These are phyloP conservation scores for Neurospora terricola DNA, from an alignment of 495 filamentous ascomycete species.

Conservation along the genomic window DNA sequence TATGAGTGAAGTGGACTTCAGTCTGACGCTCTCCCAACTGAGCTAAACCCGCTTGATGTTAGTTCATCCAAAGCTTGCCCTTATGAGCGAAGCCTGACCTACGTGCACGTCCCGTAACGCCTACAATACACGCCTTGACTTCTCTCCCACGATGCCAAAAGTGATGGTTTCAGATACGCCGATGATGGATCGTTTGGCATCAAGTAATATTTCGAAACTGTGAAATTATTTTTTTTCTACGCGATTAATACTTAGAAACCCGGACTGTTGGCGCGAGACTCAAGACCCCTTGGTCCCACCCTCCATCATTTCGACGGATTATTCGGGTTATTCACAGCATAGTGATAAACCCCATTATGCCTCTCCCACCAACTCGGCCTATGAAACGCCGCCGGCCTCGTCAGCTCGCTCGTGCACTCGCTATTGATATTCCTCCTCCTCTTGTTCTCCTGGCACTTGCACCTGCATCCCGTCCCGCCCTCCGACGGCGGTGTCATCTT, in stretches of 20 bases:
- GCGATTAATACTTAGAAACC: not conserved
- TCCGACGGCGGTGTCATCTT: constrained; percentile 21
- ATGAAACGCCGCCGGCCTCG: constrained; percentile 13
- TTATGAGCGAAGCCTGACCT: not conserved
- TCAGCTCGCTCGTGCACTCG: constrained; percentile 27
- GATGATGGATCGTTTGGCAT: not conserved
- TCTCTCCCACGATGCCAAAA: not conserved
- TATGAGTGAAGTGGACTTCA: not conserved
- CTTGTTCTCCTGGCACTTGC: constrained; percentile 31
- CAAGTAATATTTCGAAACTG: not conserved
- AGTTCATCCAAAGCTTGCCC: rapidly evolving
- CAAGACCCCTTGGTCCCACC: not conserved
- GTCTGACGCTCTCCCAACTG: not conserved
- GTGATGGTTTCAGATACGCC: not conserved
- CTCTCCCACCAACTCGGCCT: not conserved
- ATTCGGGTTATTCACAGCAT: not conserved
- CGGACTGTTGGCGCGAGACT: not conserved
- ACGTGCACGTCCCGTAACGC: not conserved
- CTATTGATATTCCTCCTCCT: constrained; percentile 21
- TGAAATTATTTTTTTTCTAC: not conserved
- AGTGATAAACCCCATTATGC: not conserved
- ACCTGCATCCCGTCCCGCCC: constrained; percentile 34
- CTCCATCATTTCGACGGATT: not conserved
- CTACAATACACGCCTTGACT: not conserved
- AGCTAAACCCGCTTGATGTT: not conserved